Evolutionary conservation across 2,329 filamentous ascomycete species (phyloP), one percentile per base, ranked within the genome.

Genomic region (Davidsoniella virescens): DNA sequence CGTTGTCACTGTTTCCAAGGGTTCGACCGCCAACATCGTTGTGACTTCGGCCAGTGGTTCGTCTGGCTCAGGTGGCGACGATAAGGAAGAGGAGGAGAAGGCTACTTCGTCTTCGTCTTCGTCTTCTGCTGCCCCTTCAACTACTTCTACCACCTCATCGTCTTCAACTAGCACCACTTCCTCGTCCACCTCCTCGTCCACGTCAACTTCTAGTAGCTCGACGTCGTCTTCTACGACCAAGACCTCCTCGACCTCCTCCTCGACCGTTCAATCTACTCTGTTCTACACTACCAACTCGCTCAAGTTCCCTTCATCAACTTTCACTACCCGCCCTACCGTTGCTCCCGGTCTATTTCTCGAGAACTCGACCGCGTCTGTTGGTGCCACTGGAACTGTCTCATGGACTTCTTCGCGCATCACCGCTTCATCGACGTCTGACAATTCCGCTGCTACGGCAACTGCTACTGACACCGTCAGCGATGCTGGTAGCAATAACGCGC

Each of bases 1-100:
- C 58, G 83, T 87, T 44, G 84, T 84, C 10, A 88, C 84, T 12
- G 78, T 87, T 14, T 70, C 78, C 41, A 73, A 75, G 57, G 84
- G 84, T 23, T 64, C 65, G 44, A 76, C 70, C 50, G 84, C 82
- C 41, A 77, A 76, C 58, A 76, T 88, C 55, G 74, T 85, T 23
- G 75, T 84, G 38, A 76, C 67, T 58, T 68, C 64, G 56, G 59
- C 67, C 12, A 68, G 72, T 53, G 69, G 68, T 39, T 67, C 66
- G 4, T 26, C 39, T 7, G 10, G 7, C 45, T 8, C 36, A 23
- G 3, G 20, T 18, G 40, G 5, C 12, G 40, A 42, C 1, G n/a
- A 42, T 4, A 37, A 38, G 9, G 44, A 39, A 5, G 44, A 47
- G 4, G 36, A 9, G 7, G 33, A 47, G 9, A 23, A 23, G 20